Percentiles rank a stretch among this genome's conserved stretches.
Evolutionary conservation across 495 filamentous ascomycete genomes (phyloP).

Genomic region (Aspergillus affinis): DNA sequence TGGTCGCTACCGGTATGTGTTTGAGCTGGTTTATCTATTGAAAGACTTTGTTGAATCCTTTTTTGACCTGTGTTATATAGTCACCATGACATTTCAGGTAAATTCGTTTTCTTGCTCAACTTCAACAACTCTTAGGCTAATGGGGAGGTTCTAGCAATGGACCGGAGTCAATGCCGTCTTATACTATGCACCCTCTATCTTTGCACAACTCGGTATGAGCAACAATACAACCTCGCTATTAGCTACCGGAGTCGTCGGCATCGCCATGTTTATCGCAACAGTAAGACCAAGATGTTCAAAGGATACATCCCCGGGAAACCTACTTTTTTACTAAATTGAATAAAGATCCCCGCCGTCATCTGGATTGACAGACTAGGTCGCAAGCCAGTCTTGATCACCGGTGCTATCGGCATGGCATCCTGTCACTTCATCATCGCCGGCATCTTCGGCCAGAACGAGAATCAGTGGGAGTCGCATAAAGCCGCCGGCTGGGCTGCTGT

Average conservation of each 20-base stretch:
- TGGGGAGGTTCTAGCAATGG: slow-evolving; percentile 3
- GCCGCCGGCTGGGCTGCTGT: slow-evolving; percentile 72
- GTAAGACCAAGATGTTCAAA: neutral
- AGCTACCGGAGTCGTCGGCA: slow-evolving; percentile 70
- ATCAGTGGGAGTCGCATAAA: slow-evolving; percentile 57
- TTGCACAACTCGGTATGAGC: slow-evolving; percentile 58
- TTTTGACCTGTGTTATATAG: neutral
- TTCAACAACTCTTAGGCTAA: neutral
- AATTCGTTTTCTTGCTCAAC: neutral
- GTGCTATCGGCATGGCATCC: slow-evolving; percentile 63
- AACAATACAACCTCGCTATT: slow-evolving; percentile 59
- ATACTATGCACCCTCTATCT: slow-evolving; percentile 69
- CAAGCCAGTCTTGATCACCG: slow-evolving; percentile 60
- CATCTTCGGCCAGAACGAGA: slow-evolving; percentile 60
- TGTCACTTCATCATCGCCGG: slow-evolving; percentile 69
- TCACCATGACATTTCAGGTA: slow-evolving; percentile 8
- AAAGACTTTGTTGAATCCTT: neutral
- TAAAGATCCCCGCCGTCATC: slow-evolving; percentile 8
- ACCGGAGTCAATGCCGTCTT: slow-evolving; percentile 62
- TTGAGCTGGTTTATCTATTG: slow-evolving; percentile 53
- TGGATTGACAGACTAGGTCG: slow-evolving; percentile 59
- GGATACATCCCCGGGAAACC: no score
- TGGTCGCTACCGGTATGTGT: slow-evolving; percentile 50
- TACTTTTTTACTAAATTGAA: neutral
- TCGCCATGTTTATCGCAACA: slow-evolving; percentile 52